Evolutionary conservation across 139 green algal genomes (phyloP).

Genomic region (Mesotaenium endlicherianum): DNA sequence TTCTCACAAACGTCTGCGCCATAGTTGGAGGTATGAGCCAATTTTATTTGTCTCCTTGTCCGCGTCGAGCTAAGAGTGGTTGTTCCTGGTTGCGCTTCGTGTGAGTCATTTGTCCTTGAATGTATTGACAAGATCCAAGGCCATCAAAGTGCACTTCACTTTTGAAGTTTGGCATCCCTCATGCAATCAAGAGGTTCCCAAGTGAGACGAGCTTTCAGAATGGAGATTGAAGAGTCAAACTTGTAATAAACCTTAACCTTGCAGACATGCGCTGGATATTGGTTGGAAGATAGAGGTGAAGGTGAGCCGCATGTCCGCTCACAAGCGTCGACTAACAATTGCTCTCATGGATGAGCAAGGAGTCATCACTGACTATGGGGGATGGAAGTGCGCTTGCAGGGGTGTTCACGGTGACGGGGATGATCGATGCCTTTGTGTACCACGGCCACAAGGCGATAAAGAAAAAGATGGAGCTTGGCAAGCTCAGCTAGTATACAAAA

Average conservation of each 20-base stretch:
- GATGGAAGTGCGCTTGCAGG: too few species aligned
- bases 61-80: too few species aligned
- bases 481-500: constrained; percentile 58
- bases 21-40: constrained; percentile 82
- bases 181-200: too few species aligned
- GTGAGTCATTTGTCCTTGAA: too few species aligned
- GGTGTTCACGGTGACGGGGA: constrained; percentile 91
- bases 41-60: neutral
- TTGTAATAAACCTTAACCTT: neutral
- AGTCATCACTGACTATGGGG: neutral
- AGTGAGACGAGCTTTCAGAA: too few species aligned
- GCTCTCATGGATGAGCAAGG: neutral
- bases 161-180: neutral
- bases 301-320: neutral
- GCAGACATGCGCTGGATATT: too few species aligned
- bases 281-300: too few species aligned
- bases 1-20: constrained; percentile 89
- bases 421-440: constrained; percentile 90
- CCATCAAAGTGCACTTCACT: neutral
- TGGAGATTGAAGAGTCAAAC: too few species aligned
- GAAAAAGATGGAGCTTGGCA: constrained; percentile 97
- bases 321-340: neutral
- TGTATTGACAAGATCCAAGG: too few species aligned
- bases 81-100: too few species aligned
- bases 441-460: constrained; percentile 74